A percentile compares a stretch with the other conserved stretches of the same genome.
Evolutionary conservation across 1,284 basidiomycete species (phyloP).

Genomic region (Phellopilus nigrolimitatus): DNA sequence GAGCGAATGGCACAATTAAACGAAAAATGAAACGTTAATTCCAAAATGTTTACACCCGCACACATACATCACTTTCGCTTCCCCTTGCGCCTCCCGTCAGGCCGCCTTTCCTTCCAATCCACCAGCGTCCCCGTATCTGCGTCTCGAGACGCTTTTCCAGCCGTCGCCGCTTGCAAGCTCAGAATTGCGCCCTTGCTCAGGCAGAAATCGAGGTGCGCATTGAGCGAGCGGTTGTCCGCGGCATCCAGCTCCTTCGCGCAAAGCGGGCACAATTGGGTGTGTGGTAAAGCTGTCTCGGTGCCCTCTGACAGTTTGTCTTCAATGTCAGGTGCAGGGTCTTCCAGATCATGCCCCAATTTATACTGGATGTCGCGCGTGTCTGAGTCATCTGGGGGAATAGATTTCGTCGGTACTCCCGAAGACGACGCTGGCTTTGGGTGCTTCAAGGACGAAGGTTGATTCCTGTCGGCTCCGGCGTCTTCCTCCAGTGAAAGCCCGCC

Average conservation of each 20-base stretch:
- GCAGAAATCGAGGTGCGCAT: slow-evolving; percentile 75
- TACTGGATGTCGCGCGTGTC: no score
- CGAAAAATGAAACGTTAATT: no score
- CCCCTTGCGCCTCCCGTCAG: background rate
- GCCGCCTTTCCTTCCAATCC: slow-evolving; percentile 1
- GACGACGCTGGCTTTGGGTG: background rate
- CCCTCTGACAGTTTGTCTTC: background rate
- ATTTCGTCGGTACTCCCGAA: background rate
- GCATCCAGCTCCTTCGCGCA: slow-evolving; percentile 51
- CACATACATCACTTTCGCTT: background rate
- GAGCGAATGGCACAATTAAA: no score
- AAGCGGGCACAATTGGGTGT: slow-evolving; percentile 47
- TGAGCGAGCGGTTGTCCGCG: slow-evolving; percentile 59
- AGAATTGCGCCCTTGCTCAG: slow-evolving; percentile 62
- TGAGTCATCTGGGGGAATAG: background rate
- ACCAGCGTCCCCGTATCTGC: background rate
- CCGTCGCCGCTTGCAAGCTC: background rate
- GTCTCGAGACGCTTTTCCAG: background rate
- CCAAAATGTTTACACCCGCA: background rate
- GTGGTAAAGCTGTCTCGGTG: background rate
- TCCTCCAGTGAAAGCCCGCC: no score
- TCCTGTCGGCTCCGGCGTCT: no score
- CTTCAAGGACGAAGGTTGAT: no score
- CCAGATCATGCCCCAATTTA: no score
- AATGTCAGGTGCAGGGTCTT: background rate